Evolutionary conservation across 2,329 filamentous ascomycete genomes (phyloP), one percentile per base, ranked within the genome.

Genomic region (Cadophora sp.): DNA sequence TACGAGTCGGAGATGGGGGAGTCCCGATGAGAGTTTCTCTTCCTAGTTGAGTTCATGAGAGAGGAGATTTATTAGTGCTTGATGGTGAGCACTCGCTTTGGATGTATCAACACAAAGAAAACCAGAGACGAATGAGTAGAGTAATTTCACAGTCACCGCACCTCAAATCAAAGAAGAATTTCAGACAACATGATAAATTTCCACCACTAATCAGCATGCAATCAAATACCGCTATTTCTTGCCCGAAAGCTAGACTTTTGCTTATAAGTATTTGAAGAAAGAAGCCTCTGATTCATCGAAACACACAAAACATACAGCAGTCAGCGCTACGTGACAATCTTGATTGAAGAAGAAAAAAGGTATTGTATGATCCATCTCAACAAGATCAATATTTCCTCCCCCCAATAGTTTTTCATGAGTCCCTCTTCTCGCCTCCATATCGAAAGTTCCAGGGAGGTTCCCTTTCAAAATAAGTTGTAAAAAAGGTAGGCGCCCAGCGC

Each of bases 241-340:
- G n/a, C 56, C 16, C 12, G 6, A 22, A 37, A 22, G 11, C 22
- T 22, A 48, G 43, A 16, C 40, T 16, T 43, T 53, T 34, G 55
- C 31, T 58, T 31, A 59, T 26, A 43, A n/a, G 34, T 37, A 43
- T 34, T 26, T 26, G 56, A 43, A 59, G 34, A 40, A 59, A 37
- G 16, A 34, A 27, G 22, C 56, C 43, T 59, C 56, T 37, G 56
- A 43, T 59, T 37, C 56, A 59, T 59, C 56, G 34, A 59, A 59
- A 59, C 56, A 59, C 56, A 59, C n/a, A 58, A 58, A 59, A 59
- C 56, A 59, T 59, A 59, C 56, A 59, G 22, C 22, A 59, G 56
- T 37, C 56, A 59, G 34, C 56, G 56, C 56, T 59, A 59, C 56
- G 56, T 43, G 56, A 59, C 34, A 59, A 58, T 40, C 34, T 59